Base-by-base conservation (phyloP, 805 yeast species). In the Candida succiphila region DNA sequence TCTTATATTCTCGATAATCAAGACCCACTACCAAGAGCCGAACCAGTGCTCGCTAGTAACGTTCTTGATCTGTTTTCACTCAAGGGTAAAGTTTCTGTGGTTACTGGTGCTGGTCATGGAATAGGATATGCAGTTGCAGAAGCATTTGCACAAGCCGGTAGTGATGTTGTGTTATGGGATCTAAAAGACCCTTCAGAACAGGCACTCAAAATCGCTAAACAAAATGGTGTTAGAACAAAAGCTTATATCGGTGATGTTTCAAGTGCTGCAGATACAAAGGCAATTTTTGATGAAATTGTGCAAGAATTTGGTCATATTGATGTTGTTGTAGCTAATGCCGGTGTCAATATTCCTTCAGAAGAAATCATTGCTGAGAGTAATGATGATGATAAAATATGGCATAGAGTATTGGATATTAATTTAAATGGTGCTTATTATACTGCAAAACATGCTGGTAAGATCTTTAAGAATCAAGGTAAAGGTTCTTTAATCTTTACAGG, bases 401-500 rank as follows among this genome's bases (percentile, higher is more conserved):
- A 52, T 39, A 61, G 62, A 30, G 70, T 69, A 30, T 59, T 69
- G 51, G 64, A 69, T 45, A 69, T 69, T 27, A 72, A 69, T 43
- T 47, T 69, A 37, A 59, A 63, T 41, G 73, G 70, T 17, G 66
- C 67, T 29, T 69, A 65, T 50, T 62, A 65, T 46, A 69, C 75
- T 51, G 64, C 73, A 33, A 67, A 66, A 45, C 60, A 59, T 32
- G 65, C 65, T 19, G 76, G 76, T 22, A 54, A 51, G 36, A 50
- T 69, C 21, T 69, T 69, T 58, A 59, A 61, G 44, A 49, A 57
- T 35, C 60, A 67, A 42, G 68, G 70, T 22, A 51, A 48, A 29
- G 76, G 76, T 19, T 66, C 73, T 6, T 51, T 70, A 39, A 60
- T 70, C 36, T 63, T 68, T 53, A 70, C 76, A 13, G 75, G 72